These are phyloP conservation scores for Volvox carteri DNA, from an alignment of 163 green algal species.

Conservation along the genomic window DNA sequence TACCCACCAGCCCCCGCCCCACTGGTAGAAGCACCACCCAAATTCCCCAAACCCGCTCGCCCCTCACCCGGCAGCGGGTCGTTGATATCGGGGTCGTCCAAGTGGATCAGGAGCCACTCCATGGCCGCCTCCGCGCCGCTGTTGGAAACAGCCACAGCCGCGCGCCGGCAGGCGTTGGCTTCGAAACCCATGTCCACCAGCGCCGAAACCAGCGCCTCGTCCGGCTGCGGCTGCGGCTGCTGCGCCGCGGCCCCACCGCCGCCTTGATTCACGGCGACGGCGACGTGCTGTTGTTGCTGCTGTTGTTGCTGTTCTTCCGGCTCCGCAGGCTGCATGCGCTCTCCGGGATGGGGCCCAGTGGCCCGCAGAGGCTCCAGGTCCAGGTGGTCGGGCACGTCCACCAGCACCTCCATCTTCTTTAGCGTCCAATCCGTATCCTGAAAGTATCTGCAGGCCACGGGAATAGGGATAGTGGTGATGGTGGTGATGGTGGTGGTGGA, in stretches of 20 bases:
- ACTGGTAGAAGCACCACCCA: too few species aligned
- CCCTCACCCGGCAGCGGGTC: slow-evolving; percentile 77
- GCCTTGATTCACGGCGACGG: too few species aligned
- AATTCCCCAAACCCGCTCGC: too few species aligned
- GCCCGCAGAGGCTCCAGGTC: slow-evolving; percentile 85
- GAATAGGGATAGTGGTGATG: neutral
- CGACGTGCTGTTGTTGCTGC: slow-evolving; percentile 29
- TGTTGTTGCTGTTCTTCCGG: neutral
- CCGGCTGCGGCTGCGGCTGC: slow-evolving; percentile 18
- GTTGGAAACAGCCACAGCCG: slow-evolving; percentile 77
- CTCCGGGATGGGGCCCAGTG: slow-evolving; percentile 81
- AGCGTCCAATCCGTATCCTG: slow-evolving; percentile 89
- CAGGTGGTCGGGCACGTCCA: slow-evolving; percentile 89
- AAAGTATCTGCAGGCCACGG: slow-evolving; percentile 79
- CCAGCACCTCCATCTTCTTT: slow-evolving; percentile 94
- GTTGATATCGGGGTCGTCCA: slow-evolving; percentile 94
- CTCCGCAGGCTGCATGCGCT: slow-evolving; percentile 80
- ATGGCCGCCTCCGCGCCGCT: slow-evolving; percentile 84
- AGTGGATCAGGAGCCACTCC: slow-evolving; percentile 94
- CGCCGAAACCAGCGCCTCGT: slow-evolving; percentile 63
- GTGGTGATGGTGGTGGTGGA: neutral
- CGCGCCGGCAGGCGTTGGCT: slow-evolving; percentile 87
- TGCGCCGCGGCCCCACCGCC: neutral
- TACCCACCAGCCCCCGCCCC: too few species aligned
- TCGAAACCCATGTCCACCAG: slow-evolving; percentile 96